Conservation (phyloP, 257 asterid genomes). For the Plantago ovata region DNA sequence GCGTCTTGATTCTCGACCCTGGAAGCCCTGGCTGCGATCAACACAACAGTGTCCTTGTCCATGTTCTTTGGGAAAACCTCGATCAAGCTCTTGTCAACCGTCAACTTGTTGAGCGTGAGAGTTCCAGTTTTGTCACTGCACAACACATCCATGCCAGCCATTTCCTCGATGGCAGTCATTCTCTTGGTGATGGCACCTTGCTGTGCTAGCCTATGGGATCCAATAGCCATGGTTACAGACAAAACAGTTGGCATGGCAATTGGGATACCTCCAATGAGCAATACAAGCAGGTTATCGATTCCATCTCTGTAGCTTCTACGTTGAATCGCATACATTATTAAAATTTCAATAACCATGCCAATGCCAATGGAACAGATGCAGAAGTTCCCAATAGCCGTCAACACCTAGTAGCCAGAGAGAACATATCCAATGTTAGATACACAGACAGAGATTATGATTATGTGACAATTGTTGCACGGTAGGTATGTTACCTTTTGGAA, state of each 20-base stretch:
- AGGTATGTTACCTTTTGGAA: slow-evolving; percentile 40
- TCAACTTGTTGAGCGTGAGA: slow-evolving; percentile 55
- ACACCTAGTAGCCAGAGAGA: slow-evolving; percentile 29
- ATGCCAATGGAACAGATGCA: slow-evolving; percentile 49
- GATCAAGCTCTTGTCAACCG: slow-evolving; percentile 40
- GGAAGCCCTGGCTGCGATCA: slow-evolving; percentile 77
- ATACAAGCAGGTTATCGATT: slow-evolving; percentile 46
- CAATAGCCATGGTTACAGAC: slow-evolving; percentile 61
- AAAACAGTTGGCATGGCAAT: slow-evolving; percentile 59
- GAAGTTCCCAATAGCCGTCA: slow-evolving; percentile 56
- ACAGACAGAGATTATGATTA: no score
- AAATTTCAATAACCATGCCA: slow-evolving; percentile 45
- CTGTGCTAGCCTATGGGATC: slow-evolving; percentile 48
- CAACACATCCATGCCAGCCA: slow-evolving; percentile 63
- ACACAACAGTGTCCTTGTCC: slow-evolving; percentile 45
- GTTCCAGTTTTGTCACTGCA: slow-evolving; percentile 67
- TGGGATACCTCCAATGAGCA: slow-evolving; percentile 58
- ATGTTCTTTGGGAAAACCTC: slow-evolving; percentile 48
- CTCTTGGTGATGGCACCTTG: slow-evolving; percentile 64
- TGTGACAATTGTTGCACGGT: not conserved
- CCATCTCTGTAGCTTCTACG: slow-evolving; percentile 46
- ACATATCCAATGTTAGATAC: not conserved
- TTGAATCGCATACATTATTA: slow-evolving; percentile 54
- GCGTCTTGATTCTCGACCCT: slow-evolving; percentile 88
- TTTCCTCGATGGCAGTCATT: slow-evolving; percentile 61